Percentiles rank a stretch among this genome's conserved stretches.
phyloP scores from a whole-genome alignment of 23 red algal species.

The Gracilaria domingensis region DNA sequence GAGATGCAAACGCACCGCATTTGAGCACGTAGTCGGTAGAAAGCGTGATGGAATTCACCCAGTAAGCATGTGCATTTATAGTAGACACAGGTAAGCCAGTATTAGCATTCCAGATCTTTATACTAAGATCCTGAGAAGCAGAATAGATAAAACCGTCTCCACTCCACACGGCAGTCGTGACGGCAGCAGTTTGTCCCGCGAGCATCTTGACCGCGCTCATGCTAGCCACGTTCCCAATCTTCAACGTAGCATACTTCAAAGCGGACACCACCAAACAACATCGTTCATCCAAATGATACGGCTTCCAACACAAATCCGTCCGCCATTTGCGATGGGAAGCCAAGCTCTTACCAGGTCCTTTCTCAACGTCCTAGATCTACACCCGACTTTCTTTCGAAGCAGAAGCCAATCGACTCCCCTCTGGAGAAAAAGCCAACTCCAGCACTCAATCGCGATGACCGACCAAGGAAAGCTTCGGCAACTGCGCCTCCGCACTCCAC shows the following conservation, averaged over 20 bases:
- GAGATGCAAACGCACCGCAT: conserved; percentile 80
- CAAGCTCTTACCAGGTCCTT: conserved; percentile 6
- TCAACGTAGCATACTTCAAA: conserved; percentile 80
- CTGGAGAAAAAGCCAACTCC: conserved; percentile 80
- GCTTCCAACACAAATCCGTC: conserved; percentile 82
- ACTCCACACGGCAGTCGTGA: conserved; percentile 87
- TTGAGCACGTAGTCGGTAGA: conserved; percentile 83
- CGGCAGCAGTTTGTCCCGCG: conserved; percentile 76
- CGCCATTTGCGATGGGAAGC: conserved; percentile 84
- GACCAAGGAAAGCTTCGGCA: conserved; percentile 65
- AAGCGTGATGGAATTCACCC: conserved; percentile 94
- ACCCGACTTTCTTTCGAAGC: conserved; percentile 51
- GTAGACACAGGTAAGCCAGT: conserved; percentile 53
- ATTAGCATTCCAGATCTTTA: conserved; percentile 75
- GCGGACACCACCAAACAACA: conserved; percentile 49
- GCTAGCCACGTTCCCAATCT: conserved; percentile 80
- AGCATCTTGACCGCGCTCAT: conserved; percentile 63
- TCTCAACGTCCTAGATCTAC: conserved; percentile 36
- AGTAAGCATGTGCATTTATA: conserved; percentile 90
- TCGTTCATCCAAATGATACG: conserved; percentile 69
- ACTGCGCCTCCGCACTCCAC: conserved; percentile 77
- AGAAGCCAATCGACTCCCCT: conserved; percentile 49
- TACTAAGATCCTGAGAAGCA: conserved; percentile 87
- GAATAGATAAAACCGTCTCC: conserved; percentile 92
- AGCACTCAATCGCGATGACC: conserved; percentile 91